These are phyloP conservation scores for Quercus parvula DNA, from an alignment of 306 rosid species.

Conservation along the genomic window DNA sequence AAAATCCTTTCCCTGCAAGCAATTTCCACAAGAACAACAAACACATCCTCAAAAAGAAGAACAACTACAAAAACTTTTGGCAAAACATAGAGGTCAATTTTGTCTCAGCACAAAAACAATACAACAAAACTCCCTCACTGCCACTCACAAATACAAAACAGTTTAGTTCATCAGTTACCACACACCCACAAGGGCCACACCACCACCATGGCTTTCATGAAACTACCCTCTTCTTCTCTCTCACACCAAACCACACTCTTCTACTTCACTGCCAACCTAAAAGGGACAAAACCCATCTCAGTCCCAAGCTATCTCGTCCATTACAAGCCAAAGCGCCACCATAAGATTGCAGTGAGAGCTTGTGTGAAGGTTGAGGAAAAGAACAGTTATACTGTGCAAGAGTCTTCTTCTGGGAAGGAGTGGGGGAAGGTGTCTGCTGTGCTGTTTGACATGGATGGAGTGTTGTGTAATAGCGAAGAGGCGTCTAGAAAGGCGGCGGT, in stretches of 20 bases:
- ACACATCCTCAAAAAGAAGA: not conserved
- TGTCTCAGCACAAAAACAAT: not conserved
- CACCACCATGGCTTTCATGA: conserved; percentile 28
- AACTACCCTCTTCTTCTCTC: conserved; percentile 29
- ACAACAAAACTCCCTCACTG: conserved; percentile 28
- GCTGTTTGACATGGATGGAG: conserved; percentile 97
- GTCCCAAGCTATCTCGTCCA: conserved; percentile 35
- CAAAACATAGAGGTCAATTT: not conserved
- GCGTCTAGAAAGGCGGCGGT: conserved; percentile 81
- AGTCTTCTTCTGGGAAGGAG: conserved; percentile 32
- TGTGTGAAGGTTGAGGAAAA: conserved; percentile 60
- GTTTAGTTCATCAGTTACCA: not conserved
- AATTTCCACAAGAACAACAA: not conserved
- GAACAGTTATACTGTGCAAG: conserved; percentile 17
- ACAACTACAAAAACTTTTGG: not conserved
- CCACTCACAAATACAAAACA: conserved; percentile 27
- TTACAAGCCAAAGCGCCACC: conserved; percentile 38
- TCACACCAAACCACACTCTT: conserved; percentile 31
- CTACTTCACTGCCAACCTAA: conserved; percentile 25
- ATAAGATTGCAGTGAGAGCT: conserved; percentile 43
- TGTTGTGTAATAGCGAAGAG: conserved; percentile 86
- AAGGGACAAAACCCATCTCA: conserved; percentile 31
- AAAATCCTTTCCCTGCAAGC: not conserved
- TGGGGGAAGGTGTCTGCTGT: conserved; percentile 95
- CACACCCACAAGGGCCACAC: not conserved